Evolutionary conservation across 2,329 filamentous ascomycete species (phyloP).

Genomic region (Dactylella cylindrospora): DNA sequence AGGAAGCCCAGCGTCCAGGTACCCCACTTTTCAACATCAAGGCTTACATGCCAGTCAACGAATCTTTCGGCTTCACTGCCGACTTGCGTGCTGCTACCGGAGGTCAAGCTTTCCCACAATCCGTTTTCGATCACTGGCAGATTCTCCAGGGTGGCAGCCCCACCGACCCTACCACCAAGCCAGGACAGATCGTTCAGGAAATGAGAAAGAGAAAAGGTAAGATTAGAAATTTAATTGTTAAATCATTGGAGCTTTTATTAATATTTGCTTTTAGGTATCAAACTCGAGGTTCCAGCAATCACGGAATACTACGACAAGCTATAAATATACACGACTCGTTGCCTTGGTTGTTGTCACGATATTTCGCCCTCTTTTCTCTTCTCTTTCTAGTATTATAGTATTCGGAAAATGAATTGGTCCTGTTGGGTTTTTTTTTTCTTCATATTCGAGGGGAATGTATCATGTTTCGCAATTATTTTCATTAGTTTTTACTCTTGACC

Average conservation of each 20-base stretch:
- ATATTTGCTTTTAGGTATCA: not conserved
- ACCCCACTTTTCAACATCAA: conserved; percentile 99
- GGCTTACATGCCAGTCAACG: conserved; percentile 92
- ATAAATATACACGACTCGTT: conserved; percentile 59
- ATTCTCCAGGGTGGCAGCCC: conserved; percentile 89
- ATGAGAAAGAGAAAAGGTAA: conserved; percentile 99
- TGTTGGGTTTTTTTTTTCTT: conserved; percentile 11
- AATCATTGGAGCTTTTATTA: conserved; percentile 71
- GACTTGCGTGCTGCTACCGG: conserved; percentile 91
- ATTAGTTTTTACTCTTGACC: no score
- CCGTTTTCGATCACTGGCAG: conserved; percentile 99
- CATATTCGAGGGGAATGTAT: conserved; percentile 1
- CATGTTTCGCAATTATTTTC: no score
- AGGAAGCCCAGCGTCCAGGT: conserved; percentile 95
- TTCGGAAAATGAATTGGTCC: conserved; percentile 16
- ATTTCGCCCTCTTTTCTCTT: conserved; percentile 41
- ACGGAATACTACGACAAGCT: conserved; percentile 97
- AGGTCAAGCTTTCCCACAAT: conserved; percentile 98
- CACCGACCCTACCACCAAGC: conserved; percentile 78
- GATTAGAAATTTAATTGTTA: conserved; percentile 85
- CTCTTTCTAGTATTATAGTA: conserved; percentile 36
- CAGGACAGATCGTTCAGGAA: conserved; percentile 76
- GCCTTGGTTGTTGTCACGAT: conserved; percentile 8
- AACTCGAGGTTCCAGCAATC: conserved; percentile 53
- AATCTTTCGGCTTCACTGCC: conserved; percentile 98